Conservation (phyloP, 345 rosid species). For the Zanthoxylum bungeanum region DNA sequence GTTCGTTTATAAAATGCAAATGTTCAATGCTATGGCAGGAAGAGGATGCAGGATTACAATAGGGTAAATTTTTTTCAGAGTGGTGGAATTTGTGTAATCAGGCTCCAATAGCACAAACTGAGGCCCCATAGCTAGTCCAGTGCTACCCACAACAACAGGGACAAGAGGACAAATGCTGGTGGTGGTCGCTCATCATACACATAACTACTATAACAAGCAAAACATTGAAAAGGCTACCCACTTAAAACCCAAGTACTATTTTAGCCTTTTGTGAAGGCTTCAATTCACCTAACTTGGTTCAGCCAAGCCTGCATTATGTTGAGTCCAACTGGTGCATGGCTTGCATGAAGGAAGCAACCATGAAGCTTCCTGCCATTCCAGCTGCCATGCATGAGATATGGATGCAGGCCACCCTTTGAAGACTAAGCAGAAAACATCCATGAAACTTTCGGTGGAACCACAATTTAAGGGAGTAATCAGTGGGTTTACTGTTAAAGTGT, state of each 20-base stretch:
- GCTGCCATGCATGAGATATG: too few species aligned
- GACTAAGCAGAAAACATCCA: too few species aligned
- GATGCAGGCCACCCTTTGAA: too few species aligned
- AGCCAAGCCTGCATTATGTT: constrained; percentile 12
- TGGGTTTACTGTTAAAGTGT: too few species aligned
- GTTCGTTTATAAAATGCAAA: too few species aligned
- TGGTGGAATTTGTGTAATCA: constrained; percentile 26
- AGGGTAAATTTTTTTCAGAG: background rate
- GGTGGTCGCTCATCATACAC: constrained; percentile 48
- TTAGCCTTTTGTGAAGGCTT: constrained; percentile 20
- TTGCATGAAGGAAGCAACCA: too few species aligned
- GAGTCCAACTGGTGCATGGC: constrained; percentile 15
- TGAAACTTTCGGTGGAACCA: too few species aligned
- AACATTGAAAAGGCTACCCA: constrained; percentile 39
- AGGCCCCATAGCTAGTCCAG: constrained; percentile 27
- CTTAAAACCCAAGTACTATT: constrained; percentile 21
- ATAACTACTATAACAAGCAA: constrained; percentile 24
- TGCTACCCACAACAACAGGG: constrained; percentile 29
- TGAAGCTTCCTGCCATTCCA: too few species aligned
- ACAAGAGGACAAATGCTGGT: constrained; percentile 54
- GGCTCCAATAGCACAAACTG: background rate
- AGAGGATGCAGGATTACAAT: background rate
- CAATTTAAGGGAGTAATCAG: too few species aligned
- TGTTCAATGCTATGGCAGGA: background rate
- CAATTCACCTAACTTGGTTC: constrained; percentile 16